Evolutionary conservation across 495 filamentous ascomycete genomes (phyloP), one percentile per base, ranked within the genome.

Genomic region (Hypoxylon cercidicola): DNA sequence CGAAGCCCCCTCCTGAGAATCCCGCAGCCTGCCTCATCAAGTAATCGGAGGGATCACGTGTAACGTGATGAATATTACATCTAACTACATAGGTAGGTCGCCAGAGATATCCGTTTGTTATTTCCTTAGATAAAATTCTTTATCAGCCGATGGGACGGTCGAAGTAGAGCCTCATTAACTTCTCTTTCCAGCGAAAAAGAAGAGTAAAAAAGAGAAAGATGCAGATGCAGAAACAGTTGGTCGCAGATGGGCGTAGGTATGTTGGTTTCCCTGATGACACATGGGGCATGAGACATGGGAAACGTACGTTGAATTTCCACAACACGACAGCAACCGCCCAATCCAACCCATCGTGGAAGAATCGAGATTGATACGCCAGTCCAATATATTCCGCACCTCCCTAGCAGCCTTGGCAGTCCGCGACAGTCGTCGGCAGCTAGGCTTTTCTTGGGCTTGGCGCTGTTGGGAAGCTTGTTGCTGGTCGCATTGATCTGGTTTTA

Each of bases 381-480:
- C 41, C 49, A 68, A 68, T 68, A 68, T 68, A 68, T 68, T 64
- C 60, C 60, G 49, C 60, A 60, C 65, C 60, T 64, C 55, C 55
- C 50, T 60, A 52, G 39, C 15, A 51, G 60, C 52, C 65, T 68
- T 68, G 65, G 65, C 65, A 48, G 15, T 55, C 44, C 46, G 30
- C 60, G 60, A 37, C 32, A 19, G 59, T 64, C 54, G 46, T 68
- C 65, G 65, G 65, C 65, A 68, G 43, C 60, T 56, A 49, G 40
- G 35, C 46, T 37, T 60, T 58, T 58, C 54, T 52, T 18, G 37
- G 48, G 28, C 44, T 63, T 59, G 45, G 23, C 55, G 54, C 25
- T 49, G 34, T 59, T 57, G 44, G 44, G 15, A 23, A 23, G 15
- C 18, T 48, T 40, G 21, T 63, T 52, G 48, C 40, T 49, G 16